A percentile compares a stretch with the other conserved stretches of the same genome.
phyloP scores from a whole-genome alignment of 805 yeast species.

The Candida michaelii region DNA sequence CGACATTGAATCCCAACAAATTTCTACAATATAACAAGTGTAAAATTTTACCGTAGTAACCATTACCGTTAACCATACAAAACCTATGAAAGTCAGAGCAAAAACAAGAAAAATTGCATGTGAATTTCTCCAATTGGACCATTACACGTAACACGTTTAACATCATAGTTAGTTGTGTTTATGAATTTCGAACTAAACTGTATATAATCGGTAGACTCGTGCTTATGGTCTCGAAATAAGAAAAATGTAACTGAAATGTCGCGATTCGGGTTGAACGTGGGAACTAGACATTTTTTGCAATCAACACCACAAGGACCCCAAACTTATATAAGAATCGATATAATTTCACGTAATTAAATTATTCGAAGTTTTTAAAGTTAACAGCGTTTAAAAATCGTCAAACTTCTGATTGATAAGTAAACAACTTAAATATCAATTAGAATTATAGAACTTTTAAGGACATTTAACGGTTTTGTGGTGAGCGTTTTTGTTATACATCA shows the following conservation, averaged over 20 bases:
- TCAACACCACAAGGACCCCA: slow-evolving; percentile 2
- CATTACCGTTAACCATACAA: background rate
- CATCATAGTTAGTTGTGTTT: background rate
- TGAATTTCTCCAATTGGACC: background rate
- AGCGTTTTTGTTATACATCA: background rate
- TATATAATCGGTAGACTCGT: background rate
- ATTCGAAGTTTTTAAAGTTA: background rate
- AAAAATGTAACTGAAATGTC: slow-evolving; percentile 5
- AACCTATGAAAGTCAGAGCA: background rate
- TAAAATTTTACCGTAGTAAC: background rate
- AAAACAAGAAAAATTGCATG: background rate
- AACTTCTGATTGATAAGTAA: no score
- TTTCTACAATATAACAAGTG: background rate
- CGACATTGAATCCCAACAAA: slow-evolving; percentile 3
- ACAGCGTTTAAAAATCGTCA: no score
- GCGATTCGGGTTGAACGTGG: slow-evolving; percentile 4
- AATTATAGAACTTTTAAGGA: background rate
- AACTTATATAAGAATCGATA: background rate
- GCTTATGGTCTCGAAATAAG: slow-evolving; percentile 4
- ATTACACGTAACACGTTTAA: slow-evolving; percentile 2
- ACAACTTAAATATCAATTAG: no score
- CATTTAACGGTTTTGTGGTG: background rate
- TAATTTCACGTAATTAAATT: slow-evolving; percentile 1
- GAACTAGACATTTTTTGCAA: slow-evolving; percentile 6
- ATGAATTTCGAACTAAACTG: background rate